A percentile compares a stretch with the other conserved stretches of the same genome.
phyloP scores from a whole-genome alignment of 2,329 filamentous ascomycete genomes.

The Plenodomus biglobosus region DNA sequence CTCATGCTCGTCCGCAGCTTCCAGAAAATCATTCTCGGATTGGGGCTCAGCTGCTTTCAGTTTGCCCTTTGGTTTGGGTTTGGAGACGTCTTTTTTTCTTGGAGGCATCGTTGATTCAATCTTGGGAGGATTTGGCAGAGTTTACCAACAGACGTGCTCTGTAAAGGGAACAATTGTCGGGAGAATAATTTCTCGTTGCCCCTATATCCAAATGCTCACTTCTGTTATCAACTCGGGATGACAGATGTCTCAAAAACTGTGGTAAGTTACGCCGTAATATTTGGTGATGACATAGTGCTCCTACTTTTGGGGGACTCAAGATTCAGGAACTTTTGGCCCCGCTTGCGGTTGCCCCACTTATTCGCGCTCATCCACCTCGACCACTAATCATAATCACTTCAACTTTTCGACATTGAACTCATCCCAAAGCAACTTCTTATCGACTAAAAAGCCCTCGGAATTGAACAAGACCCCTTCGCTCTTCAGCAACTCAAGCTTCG shows the following conservation, averaged over 20 bases:
- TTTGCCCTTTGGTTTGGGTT: conserved; percentile 36
- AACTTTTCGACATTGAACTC: conserved; percentile 42
- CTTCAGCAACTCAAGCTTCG: conserved; percentile 64
- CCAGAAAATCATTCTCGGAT: conserved; percentile 68
- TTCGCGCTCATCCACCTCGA: conserved; percentile 3
- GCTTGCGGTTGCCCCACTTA: conserved; percentile 17
- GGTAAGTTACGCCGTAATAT: neutral
- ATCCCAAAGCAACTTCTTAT: conserved; percentile 48
- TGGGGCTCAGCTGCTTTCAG: conserved; percentile 53
- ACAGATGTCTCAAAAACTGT: neutral
- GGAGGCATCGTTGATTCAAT: too few relatives aligned
- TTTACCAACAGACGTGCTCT: too few relatives aligned
- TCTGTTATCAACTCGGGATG: neutral
- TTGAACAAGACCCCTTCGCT: conserved; percentile 68
- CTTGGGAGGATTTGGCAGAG: too few relatives aligned
- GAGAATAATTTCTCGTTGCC: too few relatives aligned
- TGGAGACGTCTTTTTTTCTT: conserved; percentile 35
- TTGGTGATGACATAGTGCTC: neutral
- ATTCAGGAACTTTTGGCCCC: conserved; percentile 8
- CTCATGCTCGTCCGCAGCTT: conserved; percentile 68
- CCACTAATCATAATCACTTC: conserved; percentile 9
- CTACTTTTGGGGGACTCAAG: neutral
- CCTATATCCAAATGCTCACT: too few relatives aligned
- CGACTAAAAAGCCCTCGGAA: conserved; percentile 60
- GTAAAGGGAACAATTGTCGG: too few relatives aligned